phyloP scores from a whole-genome alignment of 1,284 basidiomycete species.

The Amylostereum areolatum region DNA sequence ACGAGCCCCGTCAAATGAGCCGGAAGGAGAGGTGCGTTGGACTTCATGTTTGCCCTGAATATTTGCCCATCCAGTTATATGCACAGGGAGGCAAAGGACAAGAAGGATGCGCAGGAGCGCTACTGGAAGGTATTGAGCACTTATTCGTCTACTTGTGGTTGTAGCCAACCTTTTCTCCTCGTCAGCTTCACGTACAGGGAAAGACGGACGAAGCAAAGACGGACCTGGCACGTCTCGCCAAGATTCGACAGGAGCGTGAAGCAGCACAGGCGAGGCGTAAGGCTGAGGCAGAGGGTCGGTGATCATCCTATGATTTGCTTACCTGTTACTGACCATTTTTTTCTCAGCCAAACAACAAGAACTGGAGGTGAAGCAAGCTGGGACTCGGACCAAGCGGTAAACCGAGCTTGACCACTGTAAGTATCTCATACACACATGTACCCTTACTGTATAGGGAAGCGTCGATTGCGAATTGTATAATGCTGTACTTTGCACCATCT shows the following conservation, averaged over 20 bases:
- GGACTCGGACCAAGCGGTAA: too few relatives aligned
- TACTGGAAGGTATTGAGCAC: constrained; percentile 68
- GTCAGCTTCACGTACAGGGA: constrained; percentile 63
- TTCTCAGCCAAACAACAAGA: too few relatives aligned
- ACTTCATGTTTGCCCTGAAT: constrained; percentile 3
- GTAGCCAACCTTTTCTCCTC: constrained; percentile 1
- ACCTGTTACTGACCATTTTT: too few relatives aligned
- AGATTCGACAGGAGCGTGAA: constrained; percentile 82
- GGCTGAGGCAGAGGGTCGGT: constrained; percentile 76
- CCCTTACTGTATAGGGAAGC: too few relatives aligned
- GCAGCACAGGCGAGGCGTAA: constrained; percentile 79
- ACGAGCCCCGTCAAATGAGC: constrained; percentile 48
- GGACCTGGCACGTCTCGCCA: constrained; percentile 82
- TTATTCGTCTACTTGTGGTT: constrained; percentile 1
- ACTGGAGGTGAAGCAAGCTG: too few relatives aligned
- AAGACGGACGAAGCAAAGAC: constrained; percentile 87
- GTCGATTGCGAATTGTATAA: too few relatives aligned
- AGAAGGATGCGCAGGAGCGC: constrained; percentile 78
- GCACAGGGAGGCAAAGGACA: constrained; percentile 80
- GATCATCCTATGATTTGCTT: background rate
- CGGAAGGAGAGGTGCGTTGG: constrained; percentile 60
- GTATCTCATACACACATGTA: too few relatives aligned
- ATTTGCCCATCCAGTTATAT: constrained; percentile 5
- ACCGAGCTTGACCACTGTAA: too few relatives aligned
- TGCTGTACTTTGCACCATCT: too few relatives aligned